phyloP scores from a whole-genome alignment of 345 rosid genomes.

The Heritiera littoralis region DNA sequence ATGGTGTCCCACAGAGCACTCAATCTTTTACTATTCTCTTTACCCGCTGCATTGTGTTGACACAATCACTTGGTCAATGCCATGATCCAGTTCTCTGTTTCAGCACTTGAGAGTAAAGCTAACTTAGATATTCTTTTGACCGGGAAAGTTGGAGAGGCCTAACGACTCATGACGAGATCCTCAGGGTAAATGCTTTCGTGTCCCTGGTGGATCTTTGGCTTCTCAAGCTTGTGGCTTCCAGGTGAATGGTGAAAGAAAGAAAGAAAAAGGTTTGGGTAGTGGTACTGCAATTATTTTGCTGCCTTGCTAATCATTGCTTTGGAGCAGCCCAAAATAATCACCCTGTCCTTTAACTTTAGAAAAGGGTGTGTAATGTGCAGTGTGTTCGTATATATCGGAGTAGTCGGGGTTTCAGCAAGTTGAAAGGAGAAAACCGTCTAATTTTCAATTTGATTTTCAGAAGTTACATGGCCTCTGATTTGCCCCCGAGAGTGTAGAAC shows the following conservation, averaged over 20 bases:
- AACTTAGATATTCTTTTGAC: neutral
- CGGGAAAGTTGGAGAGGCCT: neutral
- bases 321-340: slow-evolving; percentile 1
- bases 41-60: neutral
- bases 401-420: neutral
- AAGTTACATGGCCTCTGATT: neutral
- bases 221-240: neutral
- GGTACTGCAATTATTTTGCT: slow-evolving; percentile 20
- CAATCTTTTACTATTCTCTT: neutral
- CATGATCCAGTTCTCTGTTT: neutral
- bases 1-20: neutral
- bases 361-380: neutral
- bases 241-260: neutral
- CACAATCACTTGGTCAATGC: neutral
- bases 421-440: neutral
- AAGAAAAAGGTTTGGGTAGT: neutral
- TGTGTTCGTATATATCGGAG: neutral
- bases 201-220: neutral
- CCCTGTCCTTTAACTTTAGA: neutral
- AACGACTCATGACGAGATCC: neutral
- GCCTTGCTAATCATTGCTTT: slow-evolving; percentile 10
- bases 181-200: neutral
- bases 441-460: neutral
- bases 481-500: neutral
- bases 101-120: neutral